A percentile compares a stretch with the other conserved stretches of the same genome.
These are phyloP conservation scores for Salinomyces thailandicus DNA, from an alignment of 2,329 filamentous ascomycete genomes.

Conservation along the genomic window DNA sequence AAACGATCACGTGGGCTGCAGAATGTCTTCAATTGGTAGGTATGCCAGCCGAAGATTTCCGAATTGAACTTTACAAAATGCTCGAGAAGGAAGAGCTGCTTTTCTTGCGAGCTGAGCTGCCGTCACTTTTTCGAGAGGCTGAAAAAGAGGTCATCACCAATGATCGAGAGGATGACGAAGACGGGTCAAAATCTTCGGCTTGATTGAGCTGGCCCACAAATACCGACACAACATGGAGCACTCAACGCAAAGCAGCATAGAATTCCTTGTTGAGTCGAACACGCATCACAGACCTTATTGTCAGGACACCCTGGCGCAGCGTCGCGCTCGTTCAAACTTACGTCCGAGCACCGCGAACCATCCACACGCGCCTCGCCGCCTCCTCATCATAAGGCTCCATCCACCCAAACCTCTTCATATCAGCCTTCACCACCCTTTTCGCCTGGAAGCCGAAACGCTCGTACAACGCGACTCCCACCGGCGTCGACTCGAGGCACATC, in stretches of 20 bases:
- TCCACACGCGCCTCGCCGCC: slow-evolving; percentile 17
- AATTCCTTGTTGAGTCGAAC: too few relatives aligned
- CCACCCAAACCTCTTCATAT: slow-evolving; percentile 17
- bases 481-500: slow-evolving; percentile 28
- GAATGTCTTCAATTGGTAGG: slow-evolving; percentile 6
- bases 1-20: slow-evolving; percentile 13
- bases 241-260: too few relatives aligned
- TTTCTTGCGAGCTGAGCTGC: background rate
- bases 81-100: background rate
- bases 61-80: background rate
- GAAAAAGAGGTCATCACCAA: too few relatives aligned
- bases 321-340: too few relatives aligned
- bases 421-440: slow-evolving; percentile 12
- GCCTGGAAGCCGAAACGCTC: slow-evolving; percentile 24
- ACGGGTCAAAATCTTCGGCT: too few relatives aligned
- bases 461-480: slow-evolving; percentile 26
- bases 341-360: slow-evolving; percentile 11
- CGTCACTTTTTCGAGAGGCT: background rate
- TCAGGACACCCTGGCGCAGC: too few relatives aligned
- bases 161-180: too few relatives aligned
- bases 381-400: slow-evolving; percentile 15
- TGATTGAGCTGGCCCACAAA: too few relatives aligned
- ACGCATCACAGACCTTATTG: too few relatives aligned
- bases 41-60: slow-evolving; percentile 1
- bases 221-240: too few relatives aligned